These are phyloP conservation scores for Solanum paucissectum DNA, from an alignment of 257 asterid species.

Conservation along the genomic window DNA sequence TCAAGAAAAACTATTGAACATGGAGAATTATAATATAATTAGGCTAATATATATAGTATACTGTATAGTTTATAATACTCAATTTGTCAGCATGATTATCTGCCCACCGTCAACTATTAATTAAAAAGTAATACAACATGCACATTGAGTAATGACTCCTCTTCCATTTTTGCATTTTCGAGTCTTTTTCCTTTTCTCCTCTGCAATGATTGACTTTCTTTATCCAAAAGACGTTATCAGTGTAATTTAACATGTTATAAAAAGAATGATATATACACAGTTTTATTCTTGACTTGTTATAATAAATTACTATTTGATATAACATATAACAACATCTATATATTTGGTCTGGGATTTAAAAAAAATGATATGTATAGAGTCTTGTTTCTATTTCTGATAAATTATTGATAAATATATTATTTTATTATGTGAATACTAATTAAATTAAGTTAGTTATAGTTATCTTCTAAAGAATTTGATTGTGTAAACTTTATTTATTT, in stretches of 20 bases:
- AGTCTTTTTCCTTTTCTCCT: not conserved
- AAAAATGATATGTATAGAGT: too few relatives aligned
- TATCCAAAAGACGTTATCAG: accelerated
- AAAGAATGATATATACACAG: accelerated
- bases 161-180: not conserved
- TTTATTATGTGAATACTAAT: not conserved
- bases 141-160: not conserved
- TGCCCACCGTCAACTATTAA: not conserved
- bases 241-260: not conserved
- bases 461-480: not conserved
- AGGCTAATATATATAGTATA: too few relatives aligned
- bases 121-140: not conserved
- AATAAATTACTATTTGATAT: too few relatives aligned
- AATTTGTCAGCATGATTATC: not conserved
- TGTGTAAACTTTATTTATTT: not conserved
- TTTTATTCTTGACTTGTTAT: too few relatives aligned
- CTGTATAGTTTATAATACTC: not conserved
- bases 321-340: too few relatives aligned
- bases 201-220: not conserved
- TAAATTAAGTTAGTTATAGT: not conserved
- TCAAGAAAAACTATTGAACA: not conserved
- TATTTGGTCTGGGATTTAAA: accelerated
- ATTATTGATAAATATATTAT: too few relatives aligned
- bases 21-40: too few relatives aligned
- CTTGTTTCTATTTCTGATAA: too few relatives aligned